Conservation (phyloP, 352 stramenopile genomes). For the Pythium angustatum region DNA sequence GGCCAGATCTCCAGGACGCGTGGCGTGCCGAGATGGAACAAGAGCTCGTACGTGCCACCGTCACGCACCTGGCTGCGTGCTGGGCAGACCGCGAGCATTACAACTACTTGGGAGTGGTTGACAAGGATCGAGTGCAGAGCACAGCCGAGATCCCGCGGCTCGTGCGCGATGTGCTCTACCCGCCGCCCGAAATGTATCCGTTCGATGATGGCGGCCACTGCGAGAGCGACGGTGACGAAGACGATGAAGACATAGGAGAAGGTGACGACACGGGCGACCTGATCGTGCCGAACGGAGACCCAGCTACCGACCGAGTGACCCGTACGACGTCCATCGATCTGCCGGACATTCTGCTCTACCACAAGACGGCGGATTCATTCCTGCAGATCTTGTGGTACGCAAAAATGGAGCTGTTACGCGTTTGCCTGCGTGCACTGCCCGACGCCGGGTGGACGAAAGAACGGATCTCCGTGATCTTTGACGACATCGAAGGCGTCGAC, state of each 20-base stretch:
- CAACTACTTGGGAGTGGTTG: too few species aligned
- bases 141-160: background rate
- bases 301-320: background rate
- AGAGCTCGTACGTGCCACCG: slow-evolving; percentile 23
- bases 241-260: background rate
- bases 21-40: slow-evolving; percentile 41
- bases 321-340: background rate
- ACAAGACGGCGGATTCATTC: background rate
- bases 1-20: slow-evolving; percentile 29
- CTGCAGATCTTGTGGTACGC: background rate
- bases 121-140: too few species aligned
- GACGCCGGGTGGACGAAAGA: background rate
- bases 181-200: background rate
- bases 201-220: background rate
- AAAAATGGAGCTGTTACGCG: background rate
- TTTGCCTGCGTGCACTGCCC: background rate
- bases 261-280: background rate
- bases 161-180: background rate
- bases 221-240: background rate
- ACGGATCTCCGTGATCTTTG: background rate
- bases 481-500: background rate
- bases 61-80: slow-evolving; percentile 25
- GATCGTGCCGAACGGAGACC: background rate
- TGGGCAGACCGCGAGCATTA: too few species aligned
- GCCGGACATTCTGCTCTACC: background rate